Evolutionary conservation across 2,329 filamentous ascomycete species (phyloP), one percentile per base, ranked within the genome.

Genomic region (Exophiala spinifera): DNA sequence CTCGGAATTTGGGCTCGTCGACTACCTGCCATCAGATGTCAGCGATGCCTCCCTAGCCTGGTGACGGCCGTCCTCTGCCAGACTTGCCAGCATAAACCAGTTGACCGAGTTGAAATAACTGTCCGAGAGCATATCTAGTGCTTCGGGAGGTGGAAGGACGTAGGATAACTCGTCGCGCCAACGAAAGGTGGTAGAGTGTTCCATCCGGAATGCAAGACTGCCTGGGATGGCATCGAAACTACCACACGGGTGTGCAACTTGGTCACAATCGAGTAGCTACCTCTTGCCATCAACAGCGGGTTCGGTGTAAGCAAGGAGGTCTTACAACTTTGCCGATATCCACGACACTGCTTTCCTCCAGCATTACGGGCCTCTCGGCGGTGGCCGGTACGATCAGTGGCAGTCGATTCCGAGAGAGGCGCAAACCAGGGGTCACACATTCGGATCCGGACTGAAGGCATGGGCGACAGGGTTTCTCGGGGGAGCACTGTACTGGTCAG

Each of bases 361-460:
- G 34, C 47, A 50, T 42, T 14, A 31, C 47, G 4, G 47, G 47
- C 28, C 17, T 50, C 14, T 42, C 33, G n/a, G 4, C 47, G 8
- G 36, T 4, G 3, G 47, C 33, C 3, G 33, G 36, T 15, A 19
- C 33, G 34, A 50, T 20, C 17, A 50, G 23, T 21, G 23, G 15
- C 42, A 3, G 47, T 15, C 8, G 34, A 50, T 39, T 42, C 17
- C 33, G 47, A 15, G 25, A 21, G 14, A 33, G 3, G n/a, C 21
- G 33, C 8, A 50, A 21, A 25, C 47, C 47, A 13, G 36, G 33
- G 14, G 20, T 21, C 15, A 50, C 36, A 42, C 47, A 50, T 15
- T 42, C 34, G 47, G 39, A 37, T 28, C 47, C 47, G 14, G 47
- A 40, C 31, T 50, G 47, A 42, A 50, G 47, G 47, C 47, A 50